Percentiles rank a stretch among this genome's conserved stretches.
phyloP scores from a whole-genome alignment of 2,329 filamentous ascomycete genomes.

The Fusarium pseudonygamai region DNA sequence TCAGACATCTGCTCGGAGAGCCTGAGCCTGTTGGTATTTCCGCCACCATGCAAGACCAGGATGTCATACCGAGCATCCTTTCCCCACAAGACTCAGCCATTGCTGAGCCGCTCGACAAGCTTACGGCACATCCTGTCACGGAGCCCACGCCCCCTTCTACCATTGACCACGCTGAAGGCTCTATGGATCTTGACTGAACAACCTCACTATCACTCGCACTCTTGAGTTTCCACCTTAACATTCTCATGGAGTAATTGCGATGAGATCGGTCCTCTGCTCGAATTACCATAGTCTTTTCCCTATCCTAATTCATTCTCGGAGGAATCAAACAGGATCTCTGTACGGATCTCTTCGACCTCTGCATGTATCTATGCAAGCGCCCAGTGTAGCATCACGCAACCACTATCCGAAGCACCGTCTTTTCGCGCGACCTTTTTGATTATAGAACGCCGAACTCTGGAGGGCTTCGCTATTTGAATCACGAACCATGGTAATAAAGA shows the following conservation, averaged over 20 bases:
- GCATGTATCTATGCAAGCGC: neutral
- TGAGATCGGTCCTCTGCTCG: slow-evolving; percentile 33
- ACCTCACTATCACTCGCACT: neutral
- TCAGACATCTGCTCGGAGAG: slow-evolving; percentile 53
- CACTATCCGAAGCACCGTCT: neutral
- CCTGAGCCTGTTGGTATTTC: slow-evolving; percentile 39
- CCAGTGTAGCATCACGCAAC: neutral
- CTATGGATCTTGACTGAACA: slow-evolving; percentile 53
- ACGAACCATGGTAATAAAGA: slow-evolving; percentile 41
- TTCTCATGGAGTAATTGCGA: slow-evolving; percentile 11
- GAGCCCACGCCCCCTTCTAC: slow-evolving; percentile 54
- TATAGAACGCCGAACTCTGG: slow-evolving; percentile 37
- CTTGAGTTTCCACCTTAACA: neutral
- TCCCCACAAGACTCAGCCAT: slow-evolving; percentile 44
- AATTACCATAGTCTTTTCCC: slow-evolving; percentile 27
- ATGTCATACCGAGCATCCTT: slow-evolving; percentile 38
- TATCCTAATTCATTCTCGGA: slow-evolving; percentile 17
- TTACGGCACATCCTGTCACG: slow-evolving; percentile 45
- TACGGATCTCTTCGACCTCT: slow-evolving; percentile 19
- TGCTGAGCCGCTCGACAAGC: slow-evolving; percentile 45
- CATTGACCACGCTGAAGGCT: slow-evolving; percentile 50
- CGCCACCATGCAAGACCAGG: slow-evolving; percentile 33
- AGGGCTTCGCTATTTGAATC: slow-evolving; percentile 36
- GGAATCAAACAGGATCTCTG: slow-evolving; percentile 15
- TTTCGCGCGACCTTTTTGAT: slow-evolving; percentile 21